Percentiles rank a stretch among this genome's conserved stretches.
Evolutionary conservation across 192 early-diverging fungal genomes (phyloP).

Genomic region (Thamnidium elegans): DNA sequence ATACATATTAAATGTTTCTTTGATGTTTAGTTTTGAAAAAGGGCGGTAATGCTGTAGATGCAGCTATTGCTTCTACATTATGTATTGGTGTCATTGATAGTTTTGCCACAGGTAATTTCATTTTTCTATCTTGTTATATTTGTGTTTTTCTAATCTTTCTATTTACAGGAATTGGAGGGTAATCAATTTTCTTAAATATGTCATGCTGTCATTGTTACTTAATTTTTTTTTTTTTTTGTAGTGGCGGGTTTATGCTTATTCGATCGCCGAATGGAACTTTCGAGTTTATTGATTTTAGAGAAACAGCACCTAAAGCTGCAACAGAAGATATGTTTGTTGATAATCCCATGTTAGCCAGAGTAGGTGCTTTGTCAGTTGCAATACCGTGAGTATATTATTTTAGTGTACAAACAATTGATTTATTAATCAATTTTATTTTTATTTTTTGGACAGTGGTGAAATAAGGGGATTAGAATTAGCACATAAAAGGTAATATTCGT

Average conservation of each 20-base stretch:
- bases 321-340: slow-evolving; percentile 77
- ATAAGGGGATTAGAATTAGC: slow-evolving; percentile 81
- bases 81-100: slow-evolving; percentile 86
- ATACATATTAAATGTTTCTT: background rate
- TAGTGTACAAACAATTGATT: background rate
- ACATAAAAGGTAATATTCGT: slow-evolving; percentile 52
- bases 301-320: slow-evolving; percentile 73
- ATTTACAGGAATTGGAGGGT: slow-evolving; percentile 65
- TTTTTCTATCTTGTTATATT: background rate
- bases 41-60: slow-evolving; percentile 91
- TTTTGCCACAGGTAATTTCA: slow-evolving; percentile 67
- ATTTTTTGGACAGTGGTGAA: slow-evolving; percentile 60
- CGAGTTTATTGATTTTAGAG: slow-evolving; percentile 85
- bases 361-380: slow-evolving; percentile 72
- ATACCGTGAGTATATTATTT: slow-evolving; percentile 58
- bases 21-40: slow-evolving; percentile 59
- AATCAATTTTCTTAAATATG: background rate
- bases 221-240: slow-evolving; percentile 3
- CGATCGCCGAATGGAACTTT: slow-evolving; percentile 55
- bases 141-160: background rate
- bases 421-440: background rate
- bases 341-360: slow-evolving; percentile 64
- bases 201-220: background rate
- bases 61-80: slow-evolving; percentile 81
- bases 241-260: slow-evolving; percentile 93